Conservation (phyloP, 208 protist genomes). For the Trypanosoma avium region DNA sequence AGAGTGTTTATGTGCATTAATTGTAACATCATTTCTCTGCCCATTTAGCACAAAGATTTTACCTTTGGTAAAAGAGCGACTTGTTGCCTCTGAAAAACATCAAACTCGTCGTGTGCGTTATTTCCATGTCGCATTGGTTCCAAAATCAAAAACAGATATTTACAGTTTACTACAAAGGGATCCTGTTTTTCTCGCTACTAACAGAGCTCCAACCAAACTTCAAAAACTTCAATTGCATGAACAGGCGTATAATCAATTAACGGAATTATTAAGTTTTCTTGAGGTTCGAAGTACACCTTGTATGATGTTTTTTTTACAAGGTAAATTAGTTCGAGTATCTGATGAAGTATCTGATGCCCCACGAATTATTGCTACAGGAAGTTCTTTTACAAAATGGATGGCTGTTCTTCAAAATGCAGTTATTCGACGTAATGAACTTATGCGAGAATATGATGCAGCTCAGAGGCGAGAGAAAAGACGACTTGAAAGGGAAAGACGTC, state of each 20-base stretch:
- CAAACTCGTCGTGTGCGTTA: conserved; percentile 76
- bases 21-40: conserved; percentile 83
- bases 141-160: conserved; percentile 67
- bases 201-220: conserved; percentile 44
- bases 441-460: conserved; percentile 63
- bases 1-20: conserved; percentile 67
- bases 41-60: conserved; percentile 50
- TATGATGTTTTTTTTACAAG: conserved; percentile 77
- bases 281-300: conserved; percentile 70
- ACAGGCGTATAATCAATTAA: conserved; percentile 58
- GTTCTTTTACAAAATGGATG: conserved; percentile 72
- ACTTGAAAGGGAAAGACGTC: conserved; percentile 41
- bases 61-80: conserved; percentile 31
- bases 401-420: conserved; percentile 69
- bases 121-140: conserved; percentile 77
- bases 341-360: conserved; percentile 27
- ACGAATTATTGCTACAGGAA: conserved; percentile 45
- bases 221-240: conserved; percentile 55
- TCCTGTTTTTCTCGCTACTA: conserved; percentile 49
- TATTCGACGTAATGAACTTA: conserved; percentile 69
- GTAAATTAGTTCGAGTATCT: conserved; percentile 41
- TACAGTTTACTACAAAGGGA: conserved; percentile 57
- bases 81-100: conserved; percentile 39
- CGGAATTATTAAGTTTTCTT: conserved; percentile 59
- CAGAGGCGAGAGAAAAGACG: conserved; percentile 40